phyloP scores from a whole-genome alignment of 257 asterid species.

The Schizonepeta tenuifolia region DNA sequence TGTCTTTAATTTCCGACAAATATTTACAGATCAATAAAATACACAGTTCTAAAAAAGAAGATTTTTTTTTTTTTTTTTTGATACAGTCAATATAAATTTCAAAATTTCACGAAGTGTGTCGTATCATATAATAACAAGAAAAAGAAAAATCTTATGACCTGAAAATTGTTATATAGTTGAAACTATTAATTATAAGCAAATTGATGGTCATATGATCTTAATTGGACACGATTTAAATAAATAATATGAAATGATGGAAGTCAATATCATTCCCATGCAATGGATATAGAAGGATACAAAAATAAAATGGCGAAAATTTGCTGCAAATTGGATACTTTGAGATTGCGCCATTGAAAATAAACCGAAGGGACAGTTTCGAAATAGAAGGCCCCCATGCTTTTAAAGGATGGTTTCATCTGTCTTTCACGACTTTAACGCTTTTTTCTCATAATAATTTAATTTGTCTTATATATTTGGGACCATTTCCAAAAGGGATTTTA shows the following conservation, averaged over 20 bases:
- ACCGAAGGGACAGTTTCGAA: conserved; percentile 18
- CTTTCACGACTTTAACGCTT: conserved; percentile 2
- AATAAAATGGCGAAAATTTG: conserved; percentile 1
- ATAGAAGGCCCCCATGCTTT: conserved; percentile 35
- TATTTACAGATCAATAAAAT: too few relatives aligned
- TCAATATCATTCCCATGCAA: conserved; percentile 40
- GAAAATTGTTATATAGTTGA: too few relatives aligned
- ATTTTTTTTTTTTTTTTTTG: too few relatives aligned
- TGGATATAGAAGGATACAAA: conserved; percentile 33
- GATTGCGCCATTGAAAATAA: conserved; percentile 22
- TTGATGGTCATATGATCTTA: neutral
- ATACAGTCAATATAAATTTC: too few relatives aligned
- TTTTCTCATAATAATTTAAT: neutral
- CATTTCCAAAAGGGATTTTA: neutral
- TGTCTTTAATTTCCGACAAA: too few relatives aligned
- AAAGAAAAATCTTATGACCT: too few relatives aligned
- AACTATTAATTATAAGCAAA: too few relatives aligned
- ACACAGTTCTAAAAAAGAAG: too few relatives aligned
- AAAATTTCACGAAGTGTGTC: too few relatives aligned
- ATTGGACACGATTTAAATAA: neutral
- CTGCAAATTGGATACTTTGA: conserved; percentile 18
- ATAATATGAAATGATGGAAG: conserved; percentile 1
- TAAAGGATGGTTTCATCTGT: conserved; percentile 37
- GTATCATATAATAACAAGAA: too few relatives aligned
- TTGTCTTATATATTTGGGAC: conserved; percentile 23